Evolutionary conservation across 108 stramenopile genomes (phyloP), one percentile per base, ranked within the genome.

Genomic region (Nitzschia sp.): DNA sequence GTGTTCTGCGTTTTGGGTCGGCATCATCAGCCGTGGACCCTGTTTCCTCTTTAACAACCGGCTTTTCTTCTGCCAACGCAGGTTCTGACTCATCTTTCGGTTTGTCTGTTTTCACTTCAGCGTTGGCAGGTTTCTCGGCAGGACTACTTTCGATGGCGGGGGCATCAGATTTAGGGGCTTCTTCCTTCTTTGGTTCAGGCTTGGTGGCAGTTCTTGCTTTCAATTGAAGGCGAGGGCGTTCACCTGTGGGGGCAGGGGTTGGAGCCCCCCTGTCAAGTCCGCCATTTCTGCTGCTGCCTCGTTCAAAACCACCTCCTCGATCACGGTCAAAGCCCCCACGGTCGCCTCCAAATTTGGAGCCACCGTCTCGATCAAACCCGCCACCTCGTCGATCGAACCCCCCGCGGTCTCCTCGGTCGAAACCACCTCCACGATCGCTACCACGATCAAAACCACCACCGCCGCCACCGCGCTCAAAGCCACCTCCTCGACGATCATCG

Each of bases 151-250:
- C 61, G 21, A 23, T 67, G 22, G 13, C 17, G 13, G 69, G 13
- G 31, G 57, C 48, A 61, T 31, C 32, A 23, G 44, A 19, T 44
- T 60, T 63, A 36, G 73, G 33, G 15, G 45, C 3, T 16, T 66
- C 56, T 56, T 48, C 66, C 38, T 66, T 68, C 32, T 57, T 60
- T 30, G 44, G 58, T 47, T 59, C 53, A 2, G 60, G 56, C 28
- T 38, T 25, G 15, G 64, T 57, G 8, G 68, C 80, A 8, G 85
- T 86, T 29, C 85, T 68, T 34, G 59, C 45, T 29, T 70, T 60
- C 26, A 91, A 71, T 34, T 88, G 84, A 47, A 91, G 68, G 31
- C 84, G 76, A 27, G 87, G 85, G 34, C 89, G 67, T 31, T 54
- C 53, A 1, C 57, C 58, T 16, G 60, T 15, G 8, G 76, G 55